Evolutionary conservation across 768 basidiomycete genomes (phyloP), one percentile per base, ranked within the genome.

Genomic region (Dioszegia crocea): DNA sequence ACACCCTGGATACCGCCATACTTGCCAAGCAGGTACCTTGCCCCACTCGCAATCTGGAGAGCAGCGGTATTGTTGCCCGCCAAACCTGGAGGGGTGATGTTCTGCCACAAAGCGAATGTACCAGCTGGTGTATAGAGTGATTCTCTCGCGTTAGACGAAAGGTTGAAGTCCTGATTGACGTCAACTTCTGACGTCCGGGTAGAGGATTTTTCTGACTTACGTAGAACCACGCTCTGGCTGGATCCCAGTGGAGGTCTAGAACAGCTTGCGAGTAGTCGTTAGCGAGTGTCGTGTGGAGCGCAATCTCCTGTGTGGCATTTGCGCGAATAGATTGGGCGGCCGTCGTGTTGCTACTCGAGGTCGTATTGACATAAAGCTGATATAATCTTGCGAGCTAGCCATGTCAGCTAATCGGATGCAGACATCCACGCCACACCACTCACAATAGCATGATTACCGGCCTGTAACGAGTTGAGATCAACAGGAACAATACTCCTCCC

Each of bases 201-300:
- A 9, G 14, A 9, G 4, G 30, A 14, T 4, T 33, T 14, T 6
- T 33, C 8, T 17, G 45, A 52, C 49, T 59, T 26, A 63, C 62
- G 46, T 68, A 66, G 62, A 63, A 65, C 60, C 61, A 76, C 27
- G 64, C 52, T 59, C 75, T 77, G 0, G 79, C 77, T 0, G 84
- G 64, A 70, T 94, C 88, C 91, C 92, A 96, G 77, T 84, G 80
- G 9, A 96, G 82, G 73, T 97, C 93, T 33, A 96, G 79, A 60
- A 96, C 84, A 0, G 85, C 91, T 21, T 77, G 80, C 57, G 84
- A 83, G 41, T 90, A 78, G 8, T 78, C 76, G 0, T 81, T 75
- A 0, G 91, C 89, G 2, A 82, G 80, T 23, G 80, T 66, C 17
- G 75, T 79, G 68, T 92, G 89, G 26, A 77, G 73, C 2, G 77